These are phyloP conservation scores for Antrodiella citrinella DNA, from an alignment of 768 basidiomycete genomes.

Conservation along the genomic window DNA sequence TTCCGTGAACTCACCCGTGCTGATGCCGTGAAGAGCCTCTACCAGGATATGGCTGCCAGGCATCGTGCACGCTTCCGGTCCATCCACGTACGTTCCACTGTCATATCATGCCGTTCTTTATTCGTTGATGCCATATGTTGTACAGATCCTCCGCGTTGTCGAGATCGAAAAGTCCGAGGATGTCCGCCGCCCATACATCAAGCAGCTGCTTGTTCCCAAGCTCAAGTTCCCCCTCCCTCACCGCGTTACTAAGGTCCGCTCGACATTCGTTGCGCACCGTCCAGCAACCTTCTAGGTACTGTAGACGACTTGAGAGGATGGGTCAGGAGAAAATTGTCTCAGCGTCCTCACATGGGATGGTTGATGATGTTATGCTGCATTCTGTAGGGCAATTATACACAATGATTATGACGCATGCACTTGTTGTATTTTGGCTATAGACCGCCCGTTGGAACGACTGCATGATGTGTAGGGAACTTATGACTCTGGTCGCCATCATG, in stretches of 20 bases:
- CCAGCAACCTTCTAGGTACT: constrained; percentile 58
- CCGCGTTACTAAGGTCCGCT: constrained; percentile 70
- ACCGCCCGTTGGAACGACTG: too few species aligned
- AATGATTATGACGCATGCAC: constrained; percentile 9
- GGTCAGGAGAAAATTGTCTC: constrained; percentile 3
- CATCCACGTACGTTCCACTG: constrained; percentile 70
- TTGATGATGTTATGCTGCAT: constrained; percentile 1
- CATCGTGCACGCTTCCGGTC: constrained; percentile 99
- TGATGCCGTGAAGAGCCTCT: constrained; percentile 92
- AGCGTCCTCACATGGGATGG: constrained; percentile 2
- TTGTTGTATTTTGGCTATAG: constrained; percentile 1
- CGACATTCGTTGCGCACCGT: constrained; percentile 74
- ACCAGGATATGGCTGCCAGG: constrained; percentile 99
- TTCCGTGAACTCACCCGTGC: constrained; percentile 94
- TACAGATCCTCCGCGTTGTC: constrained; percentile 93
- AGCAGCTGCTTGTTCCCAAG: constrained; percentile 81
- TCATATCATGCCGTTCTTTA: neutral
- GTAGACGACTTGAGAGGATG: neutral
- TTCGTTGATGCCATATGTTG: neutral
- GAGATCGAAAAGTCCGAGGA: constrained; percentile 92
- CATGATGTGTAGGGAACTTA: too few species aligned
- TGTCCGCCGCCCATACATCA: constrained; percentile 95
- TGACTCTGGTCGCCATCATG: too few species aligned
- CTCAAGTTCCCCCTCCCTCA: constrained; percentile 98
- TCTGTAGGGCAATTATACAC: constrained; percentile 6